These are phyloP conservation scores for Yarrowia deformans DNA, from an alignment of 805 yeast species.

Conservation along the genomic window DNA sequence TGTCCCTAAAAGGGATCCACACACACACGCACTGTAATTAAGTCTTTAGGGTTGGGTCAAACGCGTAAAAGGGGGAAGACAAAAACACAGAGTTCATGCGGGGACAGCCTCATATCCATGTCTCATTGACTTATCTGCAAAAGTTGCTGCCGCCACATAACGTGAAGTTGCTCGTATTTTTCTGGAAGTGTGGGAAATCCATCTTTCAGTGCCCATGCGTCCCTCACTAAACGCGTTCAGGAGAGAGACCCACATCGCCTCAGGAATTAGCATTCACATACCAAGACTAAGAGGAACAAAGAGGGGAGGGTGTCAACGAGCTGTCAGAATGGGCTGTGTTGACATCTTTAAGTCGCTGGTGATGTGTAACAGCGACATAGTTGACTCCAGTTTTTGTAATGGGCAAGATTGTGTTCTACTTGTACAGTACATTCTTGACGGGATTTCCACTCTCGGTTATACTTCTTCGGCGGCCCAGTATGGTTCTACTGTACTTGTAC, in stretches of 20 bases:
- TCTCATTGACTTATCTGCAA: too few relatives aligned
- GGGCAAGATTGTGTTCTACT: too few relatives aligned
- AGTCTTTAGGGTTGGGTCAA: neutral
- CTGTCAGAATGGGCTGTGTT: constrained; percentile 9
- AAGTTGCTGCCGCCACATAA: neutral
- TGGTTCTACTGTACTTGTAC: too few relatives aligned
- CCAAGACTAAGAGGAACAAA: constrained; percentile 11
- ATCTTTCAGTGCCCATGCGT: neutral
- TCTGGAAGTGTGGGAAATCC: neutral
- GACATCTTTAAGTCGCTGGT: neutral
- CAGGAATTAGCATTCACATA: constrained; percentile 6
- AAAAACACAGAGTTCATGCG: constrained; percentile 2
- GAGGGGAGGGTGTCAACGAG: neutral
- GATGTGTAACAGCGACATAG: too few relatives aligned
- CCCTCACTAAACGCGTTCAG: neutral
- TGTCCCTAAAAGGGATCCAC: constrained; percentile 4
- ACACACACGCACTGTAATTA: constrained; percentile 11
- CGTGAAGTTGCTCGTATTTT: neutral
- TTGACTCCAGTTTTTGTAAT: too few relatives aligned
- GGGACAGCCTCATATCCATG: neutral
- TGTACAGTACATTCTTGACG: too few relatives aligned
- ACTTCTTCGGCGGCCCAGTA: too few relatives aligned
- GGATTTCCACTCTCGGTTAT: too few relatives aligned
- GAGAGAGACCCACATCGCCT: neutral
- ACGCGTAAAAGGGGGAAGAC: constrained; percentile 11